Conservation (phyloP, 108 stramenopile genomes). For the Skeletonema grethae region DNA sequence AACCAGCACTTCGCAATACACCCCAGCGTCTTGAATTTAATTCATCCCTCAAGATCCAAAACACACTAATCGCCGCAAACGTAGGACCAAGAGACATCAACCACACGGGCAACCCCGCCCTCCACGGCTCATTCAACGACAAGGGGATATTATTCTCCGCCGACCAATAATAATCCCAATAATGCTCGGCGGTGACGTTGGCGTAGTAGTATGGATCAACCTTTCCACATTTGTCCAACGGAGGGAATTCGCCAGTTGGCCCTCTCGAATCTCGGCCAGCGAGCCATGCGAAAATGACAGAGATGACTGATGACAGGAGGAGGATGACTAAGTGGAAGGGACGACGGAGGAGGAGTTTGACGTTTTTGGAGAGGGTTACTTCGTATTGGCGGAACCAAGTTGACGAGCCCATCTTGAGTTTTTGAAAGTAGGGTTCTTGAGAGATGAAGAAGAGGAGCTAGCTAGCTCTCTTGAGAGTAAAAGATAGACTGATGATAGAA, state of each 20-base stretch:
- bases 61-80: conserved; percentile 42
- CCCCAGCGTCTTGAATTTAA: conserved; percentile 50
- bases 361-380: conserved; percentile 36
- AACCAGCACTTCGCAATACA: conserved; percentile 39
- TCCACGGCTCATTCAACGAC: conserved; percentile 54
- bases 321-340: conserved; percentile 36
- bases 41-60: conserved; percentile 46
- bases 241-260: conserved; percentile 27
- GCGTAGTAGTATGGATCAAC: conserved; percentile 31
- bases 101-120: conserved; percentile 41
- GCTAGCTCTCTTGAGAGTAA: too few relatives aligned
- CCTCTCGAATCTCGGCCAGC: conserved; percentile 29
- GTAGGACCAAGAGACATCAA: conserved; percentile 55
- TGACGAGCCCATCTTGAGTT: background rate
- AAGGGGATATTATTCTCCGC: conserved; percentile 15
- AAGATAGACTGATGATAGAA: too few relatives aligned
- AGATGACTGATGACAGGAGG: conserved; percentile 32
- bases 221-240: conserved; percentile 48
- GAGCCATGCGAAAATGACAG: conserved; percentile 47
- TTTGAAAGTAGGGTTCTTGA: background rate
- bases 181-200: background rate
- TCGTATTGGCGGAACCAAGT: conserved; percentile 51
- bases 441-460: background rate
- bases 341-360: conserved; percentile 40
- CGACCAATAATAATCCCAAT: background rate